Percentiles rank a stretch among this genome's conserved stretches.
Conservation (phyloP, 192 early-diverging fungal genomes). For the Coemansia sp. region DNA sequence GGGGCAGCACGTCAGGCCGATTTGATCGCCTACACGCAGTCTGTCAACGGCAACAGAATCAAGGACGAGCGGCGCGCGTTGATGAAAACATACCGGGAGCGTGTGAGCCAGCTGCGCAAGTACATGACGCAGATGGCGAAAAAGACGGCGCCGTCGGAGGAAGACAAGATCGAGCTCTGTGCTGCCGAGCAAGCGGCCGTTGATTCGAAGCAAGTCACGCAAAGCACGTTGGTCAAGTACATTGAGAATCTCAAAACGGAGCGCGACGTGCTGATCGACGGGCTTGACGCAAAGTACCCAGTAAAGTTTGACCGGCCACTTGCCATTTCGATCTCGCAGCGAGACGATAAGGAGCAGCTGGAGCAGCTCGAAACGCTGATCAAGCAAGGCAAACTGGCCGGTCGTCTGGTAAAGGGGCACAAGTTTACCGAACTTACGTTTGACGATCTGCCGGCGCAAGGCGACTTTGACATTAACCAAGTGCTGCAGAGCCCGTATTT, state of each 20-base stretch:
- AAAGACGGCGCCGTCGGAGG: background rate
- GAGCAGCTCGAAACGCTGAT: conserved; percentile 10
- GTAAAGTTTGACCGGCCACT: conserved; percentile 1
- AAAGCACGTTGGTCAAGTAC: conserved; percentile 3
- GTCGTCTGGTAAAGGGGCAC: conserved; percentile 20
- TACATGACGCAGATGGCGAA: conserved; percentile 6
- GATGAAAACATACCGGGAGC: background rate
- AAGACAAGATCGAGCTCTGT: background rate
- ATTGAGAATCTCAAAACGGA: conserved; percentile 36
- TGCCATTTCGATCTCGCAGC: conserved; percentile 10
- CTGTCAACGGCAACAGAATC: conserved; percentile 10
- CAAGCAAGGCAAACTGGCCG: conserved; percentile 17
- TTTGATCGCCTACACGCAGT: conserved; percentile 32
- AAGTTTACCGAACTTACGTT: conserved; percentile 65
- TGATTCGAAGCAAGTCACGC: background rate
- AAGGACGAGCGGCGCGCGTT: background rate
- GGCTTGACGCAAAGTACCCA: conserved; percentile 23
- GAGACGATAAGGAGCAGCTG: background rate
- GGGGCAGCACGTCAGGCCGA: conserved; percentile 39
- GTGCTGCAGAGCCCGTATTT: conserved; percentile 86
- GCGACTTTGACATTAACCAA: conserved; percentile 79
- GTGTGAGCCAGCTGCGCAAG: conserved; percentile 1
- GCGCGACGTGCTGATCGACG: conserved; percentile 36
- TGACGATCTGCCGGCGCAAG: conserved; percentile 71
- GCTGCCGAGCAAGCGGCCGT: background rate